These are phyloP conservation scores for Exophiala calicioides DNA, from an alignment of 2,329 filamentous ascomycete genomes.

Conservation along the genomic window DNA sequence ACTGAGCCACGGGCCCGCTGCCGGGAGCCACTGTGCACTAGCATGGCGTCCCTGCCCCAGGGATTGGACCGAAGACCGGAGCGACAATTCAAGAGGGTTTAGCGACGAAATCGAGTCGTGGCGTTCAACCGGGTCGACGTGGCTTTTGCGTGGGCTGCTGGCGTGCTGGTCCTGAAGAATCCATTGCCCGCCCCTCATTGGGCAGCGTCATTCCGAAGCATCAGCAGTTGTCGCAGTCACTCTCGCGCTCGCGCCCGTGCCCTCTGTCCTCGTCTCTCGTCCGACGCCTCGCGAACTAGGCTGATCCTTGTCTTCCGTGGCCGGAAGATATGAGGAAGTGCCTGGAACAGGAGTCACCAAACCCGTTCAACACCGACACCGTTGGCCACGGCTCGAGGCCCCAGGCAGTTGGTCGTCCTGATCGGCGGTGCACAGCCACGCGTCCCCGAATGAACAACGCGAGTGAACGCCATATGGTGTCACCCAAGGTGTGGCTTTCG, in stretches of 20 bases:
- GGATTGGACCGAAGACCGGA: slow-evolving; percentile 16
- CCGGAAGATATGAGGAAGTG: neutral
- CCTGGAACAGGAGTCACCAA: neutral
- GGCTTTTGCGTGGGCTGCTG: slow-evolving; percentile 6
- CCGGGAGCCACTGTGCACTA: neutral
- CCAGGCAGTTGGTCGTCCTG: slow-evolving; percentile 16
- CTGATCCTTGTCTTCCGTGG: slow-evolving; percentile 5
- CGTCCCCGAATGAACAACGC: slow-evolving; percentile 2
- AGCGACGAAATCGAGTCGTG: slow-evolving; percentile 13
- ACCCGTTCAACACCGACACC: neutral
- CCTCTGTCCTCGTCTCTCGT: neutral
- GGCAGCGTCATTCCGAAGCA: slow-evolving; percentile 4
- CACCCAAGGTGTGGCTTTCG: neutral
- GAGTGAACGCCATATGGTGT: neutral
- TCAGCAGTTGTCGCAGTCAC: neutral
- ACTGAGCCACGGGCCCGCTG: slow-evolving; percentile 15
- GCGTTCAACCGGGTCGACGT: slow-evolving; percentile 16
- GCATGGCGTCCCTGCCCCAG: neutral
- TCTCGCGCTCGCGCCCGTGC: too few species aligned
- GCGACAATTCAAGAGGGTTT: slow-evolving; percentile 8
- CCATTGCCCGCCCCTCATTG: slow-evolving; percentile 4
- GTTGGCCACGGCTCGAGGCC: neutral
- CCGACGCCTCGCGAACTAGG: slow-evolving; percentile 2
- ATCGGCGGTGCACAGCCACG: slow-evolving; percentile 23
- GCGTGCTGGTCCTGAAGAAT: too few species aligned